These are phyloP conservation scores for Penicillium bialowiezense DNA, from an alignment of 495 filamentous ascomycete species.

Conservation along the genomic window DNA sequence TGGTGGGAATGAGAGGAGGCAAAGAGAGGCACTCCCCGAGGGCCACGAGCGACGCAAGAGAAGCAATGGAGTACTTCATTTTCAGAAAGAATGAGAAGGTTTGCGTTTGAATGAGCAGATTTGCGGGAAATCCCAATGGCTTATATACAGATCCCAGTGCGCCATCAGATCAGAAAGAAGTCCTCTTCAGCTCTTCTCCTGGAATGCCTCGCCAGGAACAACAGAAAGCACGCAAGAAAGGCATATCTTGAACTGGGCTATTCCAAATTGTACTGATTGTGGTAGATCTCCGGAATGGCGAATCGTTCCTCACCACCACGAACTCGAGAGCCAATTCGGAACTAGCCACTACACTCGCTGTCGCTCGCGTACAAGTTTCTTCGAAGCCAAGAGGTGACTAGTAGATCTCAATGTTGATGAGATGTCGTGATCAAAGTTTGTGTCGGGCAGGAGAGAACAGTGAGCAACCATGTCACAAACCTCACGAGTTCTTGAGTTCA, in stretches of 20 bases:
- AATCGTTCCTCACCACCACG: background rate
- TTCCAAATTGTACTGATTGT: constrained; percentile 13
- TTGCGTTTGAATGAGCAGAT: constrained; percentile 22
- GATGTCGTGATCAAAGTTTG: constrained; percentile 17
- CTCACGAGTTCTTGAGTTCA: constrained; percentile 6
- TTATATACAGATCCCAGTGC: constrained; percentile 21
- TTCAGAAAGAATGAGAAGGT: background rate
- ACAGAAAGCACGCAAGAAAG: constrained; percentile 16
- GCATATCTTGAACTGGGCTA: background rate
- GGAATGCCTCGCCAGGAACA: background rate
- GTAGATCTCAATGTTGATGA: constrained; percentile 1
- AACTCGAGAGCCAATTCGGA: background rate
- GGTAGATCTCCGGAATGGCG: constrained; percentile 15
- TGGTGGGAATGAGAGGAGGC: constrained; percentile 55
- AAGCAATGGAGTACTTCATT: constrained; percentile 24
- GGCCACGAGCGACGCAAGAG: constrained; percentile 15
- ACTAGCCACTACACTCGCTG: background rate
- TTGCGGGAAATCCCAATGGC: constrained; percentile 23
- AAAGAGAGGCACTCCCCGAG: constrained; percentile 33
- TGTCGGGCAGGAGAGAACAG: background rate
- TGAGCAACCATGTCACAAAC: background rate
- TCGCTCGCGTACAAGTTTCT: background rate
- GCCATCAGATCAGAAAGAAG: background rate
- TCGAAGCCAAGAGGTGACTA: constrained; percentile 3
- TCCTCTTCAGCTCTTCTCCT: background rate